These are phyloP conservation scores for Phytophthora idaei DNA, from an alignment of 352 stramenopile species.

Conservation along the genomic window DNA sequence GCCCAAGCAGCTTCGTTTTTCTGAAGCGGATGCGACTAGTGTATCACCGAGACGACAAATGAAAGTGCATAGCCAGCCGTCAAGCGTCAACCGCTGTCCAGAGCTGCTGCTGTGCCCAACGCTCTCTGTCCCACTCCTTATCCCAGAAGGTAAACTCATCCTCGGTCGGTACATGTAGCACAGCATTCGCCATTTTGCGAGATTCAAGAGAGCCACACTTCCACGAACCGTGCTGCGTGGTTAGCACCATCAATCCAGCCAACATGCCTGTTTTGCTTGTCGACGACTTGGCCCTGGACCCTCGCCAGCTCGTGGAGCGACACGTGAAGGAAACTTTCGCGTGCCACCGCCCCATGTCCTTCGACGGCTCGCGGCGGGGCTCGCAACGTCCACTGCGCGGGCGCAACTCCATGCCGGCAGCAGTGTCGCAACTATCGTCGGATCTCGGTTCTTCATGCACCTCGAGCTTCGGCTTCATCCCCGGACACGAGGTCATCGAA, in stretches of 20 bases:
- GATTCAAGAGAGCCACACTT: not conserved
- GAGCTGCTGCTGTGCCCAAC: slow-evolving; percentile 23
- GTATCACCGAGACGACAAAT: slow-evolving; percentile 26
- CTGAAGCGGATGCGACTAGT: slow-evolving; percentile 15
- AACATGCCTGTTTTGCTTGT: slow-evolving; percentile 15
- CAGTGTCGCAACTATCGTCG: slow-evolving; percentile 16
- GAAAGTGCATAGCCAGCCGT: slow-evolving; percentile 16
- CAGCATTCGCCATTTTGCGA: slow-evolving; percentile 23
- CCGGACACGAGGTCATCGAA: slow-evolving; percentile 44
- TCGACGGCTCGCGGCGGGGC: slow-evolving; percentile 22
- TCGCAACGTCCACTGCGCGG: slow-evolving; percentile 9
- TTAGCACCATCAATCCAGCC: not conserved
- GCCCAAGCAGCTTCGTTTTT: slow-evolving; percentile 10
- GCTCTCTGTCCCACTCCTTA: slow-evolving; percentile 31
- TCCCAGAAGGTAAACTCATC: slow-evolving; percentile 12
- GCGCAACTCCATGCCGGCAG: slow-evolving; percentile 18
- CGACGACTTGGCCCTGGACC: slow-evolving; percentile 17
- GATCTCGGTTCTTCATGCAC: slow-evolving; percentile 11
- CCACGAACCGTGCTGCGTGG: too few relatives aligned
- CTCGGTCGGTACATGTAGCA: slow-evolving; percentile 5
- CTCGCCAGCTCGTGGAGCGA: slow-evolving; percentile 22
- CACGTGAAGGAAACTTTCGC: slow-evolving; percentile 26
- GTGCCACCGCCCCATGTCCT: slow-evolving; percentile 11
- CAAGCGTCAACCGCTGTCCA: slow-evolving; percentile 13
- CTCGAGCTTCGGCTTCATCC: slow-evolving; percentile 31